Conservation (phyloP, 805 yeast genomes). For the Tetrapisispora namnaoensis region DNA sequence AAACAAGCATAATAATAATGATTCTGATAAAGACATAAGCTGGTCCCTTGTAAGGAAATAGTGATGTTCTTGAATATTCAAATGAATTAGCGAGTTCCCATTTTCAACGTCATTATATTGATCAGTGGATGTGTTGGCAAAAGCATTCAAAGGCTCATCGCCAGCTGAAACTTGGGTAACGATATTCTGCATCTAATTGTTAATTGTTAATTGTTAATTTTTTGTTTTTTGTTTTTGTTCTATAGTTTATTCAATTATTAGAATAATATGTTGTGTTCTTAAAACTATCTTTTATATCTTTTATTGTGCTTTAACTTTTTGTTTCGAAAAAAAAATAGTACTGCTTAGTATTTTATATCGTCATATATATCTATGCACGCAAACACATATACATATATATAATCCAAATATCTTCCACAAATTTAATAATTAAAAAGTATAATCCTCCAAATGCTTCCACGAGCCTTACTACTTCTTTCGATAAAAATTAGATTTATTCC, state of each 20-base stretch:
- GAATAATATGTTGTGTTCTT: too few relatives aligned
- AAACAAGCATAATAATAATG: constrained; percentile 72
- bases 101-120: constrained; percentile 26
- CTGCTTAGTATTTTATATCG: too few relatives aligned
- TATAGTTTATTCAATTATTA: too few relatives aligned
- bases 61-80: constrained; percentile 64
- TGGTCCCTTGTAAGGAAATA: constrained; percentile 81
- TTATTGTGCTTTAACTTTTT: too few relatives aligned
- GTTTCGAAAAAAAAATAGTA: too few relatives aligned
- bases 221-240: neutral
- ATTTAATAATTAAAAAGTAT: too few relatives aligned
- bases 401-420: neutral
- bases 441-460: too few relatives aligned
- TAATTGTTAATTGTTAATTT: neutral
- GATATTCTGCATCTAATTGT: constrained; percentile 30
- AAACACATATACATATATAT: neutral
- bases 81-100: constrained; percentile 53
- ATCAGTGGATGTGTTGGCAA: neutral
- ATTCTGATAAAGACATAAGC: constrained; percentile 85
- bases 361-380: neutral
- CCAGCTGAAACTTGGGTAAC: constrained; percentile 65
- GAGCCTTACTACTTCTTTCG: too few relatives aligned
- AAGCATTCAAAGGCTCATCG: constrained; percentile 4
- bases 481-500: too few relatives aligned
- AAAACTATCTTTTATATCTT: too few relatives aligned